A percentile compares a stretch with the other conserved stretches of the same genome.
These are phyloP conservation scores for Saccharomycopsis javanensis DNA, from an alignment of 805 yeast genomes.

Conservation along the genomic window DNA sequence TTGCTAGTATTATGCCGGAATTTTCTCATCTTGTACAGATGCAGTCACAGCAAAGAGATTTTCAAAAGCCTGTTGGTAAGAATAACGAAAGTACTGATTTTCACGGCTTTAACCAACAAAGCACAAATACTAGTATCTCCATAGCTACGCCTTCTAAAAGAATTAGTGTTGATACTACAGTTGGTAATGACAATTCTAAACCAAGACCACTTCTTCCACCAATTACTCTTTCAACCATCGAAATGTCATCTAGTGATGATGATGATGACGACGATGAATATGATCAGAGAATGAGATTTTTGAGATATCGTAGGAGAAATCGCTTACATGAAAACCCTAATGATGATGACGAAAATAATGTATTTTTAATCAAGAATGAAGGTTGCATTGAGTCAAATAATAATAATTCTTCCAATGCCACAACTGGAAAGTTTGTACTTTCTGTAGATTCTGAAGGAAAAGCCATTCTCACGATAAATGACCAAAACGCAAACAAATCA, in stretches of 20 bases:
- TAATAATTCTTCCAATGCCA: background rate
- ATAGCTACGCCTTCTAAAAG: background rate
- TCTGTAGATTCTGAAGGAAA: background rate
- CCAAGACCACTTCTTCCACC: conserved; percentile 15
- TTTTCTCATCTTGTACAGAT: background rate
- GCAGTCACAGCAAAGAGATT: background rate
- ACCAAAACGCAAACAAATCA: background rate
- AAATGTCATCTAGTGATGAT: conserved; percentile 9
- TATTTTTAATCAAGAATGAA: background rate
- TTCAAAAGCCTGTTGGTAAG: background rate
- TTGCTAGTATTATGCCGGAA: background rate
- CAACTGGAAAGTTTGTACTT: background rate
- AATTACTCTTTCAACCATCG: conserved; percentile 10
- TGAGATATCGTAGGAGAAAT: background rate
- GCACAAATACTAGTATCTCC: background rate
- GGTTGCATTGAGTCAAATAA: background rate
- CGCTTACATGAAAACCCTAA: background rate
- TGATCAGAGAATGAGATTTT: background rate
- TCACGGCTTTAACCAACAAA: background rate
- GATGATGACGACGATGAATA: conserved; percentile 8
- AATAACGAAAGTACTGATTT: background rate
- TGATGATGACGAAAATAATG: background rate
- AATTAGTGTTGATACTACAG: background rate
- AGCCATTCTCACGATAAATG: background rate
- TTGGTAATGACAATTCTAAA: background rate